Evolutionary conservation across 441 rosid species (phyloP).

Genomic region (Brassica hybrid): DNA sequence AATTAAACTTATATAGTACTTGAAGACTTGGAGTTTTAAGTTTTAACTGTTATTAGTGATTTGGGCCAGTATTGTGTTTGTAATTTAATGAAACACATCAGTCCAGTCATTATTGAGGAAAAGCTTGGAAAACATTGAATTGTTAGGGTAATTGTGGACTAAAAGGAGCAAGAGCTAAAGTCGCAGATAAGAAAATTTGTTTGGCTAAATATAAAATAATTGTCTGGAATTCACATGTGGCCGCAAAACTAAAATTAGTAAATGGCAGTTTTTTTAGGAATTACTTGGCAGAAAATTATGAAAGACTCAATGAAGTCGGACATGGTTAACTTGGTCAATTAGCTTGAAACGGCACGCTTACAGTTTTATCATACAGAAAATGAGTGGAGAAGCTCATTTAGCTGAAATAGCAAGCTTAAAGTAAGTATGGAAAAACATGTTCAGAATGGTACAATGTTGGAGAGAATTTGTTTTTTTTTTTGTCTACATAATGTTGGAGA

Average conservation of each 20-base stretch:
- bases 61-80: not conserved
- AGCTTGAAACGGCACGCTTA: not conserved
- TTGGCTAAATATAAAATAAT: not conserved
- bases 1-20: too few relatives aligned
- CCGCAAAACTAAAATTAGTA: conserved; percentile 6
- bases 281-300: not conserved
- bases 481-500: too few relatives aligned
- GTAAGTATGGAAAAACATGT: too few relatives aligned
- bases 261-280: not conserved
- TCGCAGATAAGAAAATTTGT: not conserved
- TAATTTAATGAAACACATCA: not conserved
- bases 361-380: not conserved
- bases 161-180: not conserved
- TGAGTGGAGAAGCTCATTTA: not conserved
- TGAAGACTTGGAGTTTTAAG: too few relatives aligned
- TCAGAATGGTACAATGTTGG: too few relatives aligned
- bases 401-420: too few relatives aligned
- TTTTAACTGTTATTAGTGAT: not conserved
- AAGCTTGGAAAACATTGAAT: not conserved
- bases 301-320: not conserved
- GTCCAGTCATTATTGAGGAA: not conserved
- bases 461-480: too few relatives aligned
- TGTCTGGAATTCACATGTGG: not conserved
- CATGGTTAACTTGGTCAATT: conserved; percentile 3
- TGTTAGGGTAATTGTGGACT: not conserved